Base-by-base conservation (phyloP, 2,329 filamentous ascomycete genomes). In the Scedosporium boydii region DNA sequence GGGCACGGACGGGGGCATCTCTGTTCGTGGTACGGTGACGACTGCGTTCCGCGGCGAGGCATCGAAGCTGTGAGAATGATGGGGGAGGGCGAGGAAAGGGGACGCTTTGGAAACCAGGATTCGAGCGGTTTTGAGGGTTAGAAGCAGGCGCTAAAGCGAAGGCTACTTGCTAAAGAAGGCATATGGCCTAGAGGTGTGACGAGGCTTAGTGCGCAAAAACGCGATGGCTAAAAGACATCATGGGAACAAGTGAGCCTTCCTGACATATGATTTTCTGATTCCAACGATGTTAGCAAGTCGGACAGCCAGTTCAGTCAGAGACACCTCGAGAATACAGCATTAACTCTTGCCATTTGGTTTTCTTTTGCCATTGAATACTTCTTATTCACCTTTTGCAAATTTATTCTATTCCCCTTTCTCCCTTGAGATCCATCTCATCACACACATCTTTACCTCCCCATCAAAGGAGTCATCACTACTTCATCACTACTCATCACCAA, bases 1-100 rank as follows among this genome's bases (percentile, higher is more conserved):
- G 70, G 83, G 82, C 4, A 77, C 75, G 1, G 76, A 82, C 53
- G 87, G 87, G 1, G 82, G 85, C 6, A 76, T 88, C 70, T 83
- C 85, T 16, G 87, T 89, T 21, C 86, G 82, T 71, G 88, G 83
- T 4, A 82, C 65, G 4, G 76, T 74, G 46, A 48, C 21, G 57
- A 59, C 44, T 23, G 53, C 7, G 46, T 61, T 61, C 18, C 26
- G 23, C 10, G 48, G 55, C 27, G 59, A 21, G 46, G 26, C 7
- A 16, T 21, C 42, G 23, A 60, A 60, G 26, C 14, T 60, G 42
- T 60, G 59, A 61, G 29, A 53, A 21, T 6, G 44, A n/a, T 18
- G 27, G 77, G 1, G 86, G 80, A n/a, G 72, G 73, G 21, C 70
- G 72, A 12, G 66, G 60, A 7, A 68, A 10, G 6, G 7, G 6